Evolutionary conservation across 2,329 filamentous ascomycete genomes (phyloP), one percentile per base, ranked within the genome.

Genomic region (Pestalotiopsis sp.): DNA sequence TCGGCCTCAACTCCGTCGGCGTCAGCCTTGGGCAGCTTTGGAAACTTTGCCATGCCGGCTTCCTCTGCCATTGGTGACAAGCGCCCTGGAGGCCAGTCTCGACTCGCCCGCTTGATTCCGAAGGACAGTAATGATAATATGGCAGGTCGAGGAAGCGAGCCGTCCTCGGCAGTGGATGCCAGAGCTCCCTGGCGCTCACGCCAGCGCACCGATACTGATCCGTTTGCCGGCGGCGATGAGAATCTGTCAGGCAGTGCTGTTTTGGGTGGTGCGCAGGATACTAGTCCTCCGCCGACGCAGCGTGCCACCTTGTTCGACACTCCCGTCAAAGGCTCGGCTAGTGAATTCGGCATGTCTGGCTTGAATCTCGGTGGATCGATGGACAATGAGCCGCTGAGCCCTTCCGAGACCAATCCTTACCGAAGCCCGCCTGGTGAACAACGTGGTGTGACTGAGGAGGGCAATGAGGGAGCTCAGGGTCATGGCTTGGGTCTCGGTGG

Each of bases 391-490:
- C 92, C 93, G 0, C 88, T 93, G 76, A 98, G 95, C 78, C 96
- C 96, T 12, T 96, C 95, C 0, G 93, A 97, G 76, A 98, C 96
- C 3, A 99, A 99, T 77, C 96, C 96, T 1, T 99, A 96, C 78
- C 93, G 95, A 72, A 98, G 95, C 78, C 96, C 96, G 2, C 90
- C 92, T 7, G 92, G 91, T 49, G 92, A 94, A 31, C 31, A 36
- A 36, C 90, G 90, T 59, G 84, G 84, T 4, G 90, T 92, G 68
- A 88, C 93, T 62, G 88, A 89, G 17, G 85, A 86, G 60, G 87
- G 79, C 41, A 82, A 84, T 13, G 84, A 86, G 7, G 82, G 82
- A 64, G 77, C 80, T 13, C 84, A 84, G 65, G 87, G 86, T 31
- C 84, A 86, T 62, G 85, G 87, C 9, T 31, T 67, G 4, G 68